Percentiles rank a stretch among this genome's conserved stretches.
Conservation (phyloP, 2,329 filamentous ascomycete genomes). For the Penicillium janthinellum region DNA sequence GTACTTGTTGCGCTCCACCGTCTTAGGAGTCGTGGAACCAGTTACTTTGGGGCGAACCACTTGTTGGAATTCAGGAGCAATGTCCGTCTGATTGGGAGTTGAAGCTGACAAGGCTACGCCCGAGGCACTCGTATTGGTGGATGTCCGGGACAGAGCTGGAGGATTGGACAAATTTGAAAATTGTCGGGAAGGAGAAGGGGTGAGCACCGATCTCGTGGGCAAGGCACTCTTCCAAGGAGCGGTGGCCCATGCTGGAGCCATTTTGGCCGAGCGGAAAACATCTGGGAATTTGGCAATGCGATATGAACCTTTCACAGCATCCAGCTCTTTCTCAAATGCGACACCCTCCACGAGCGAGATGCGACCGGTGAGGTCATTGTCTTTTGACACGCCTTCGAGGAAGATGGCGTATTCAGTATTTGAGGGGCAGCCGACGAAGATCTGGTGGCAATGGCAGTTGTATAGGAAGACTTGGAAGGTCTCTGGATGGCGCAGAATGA, state of each 20-base stretch:
- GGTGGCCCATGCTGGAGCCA: conserved; percentile 39
- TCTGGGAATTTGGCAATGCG: conserved; percentile 52
- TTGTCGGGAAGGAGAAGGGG: conserved; percentile 40
- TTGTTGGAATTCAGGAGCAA: conserved; percentile 44
- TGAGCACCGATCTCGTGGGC: conserved; percentile 34
- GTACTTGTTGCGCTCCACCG: conserved; percentile 58
- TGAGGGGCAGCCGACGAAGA: conserved; percentile 62
- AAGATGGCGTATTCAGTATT: conserved; percentile 57
- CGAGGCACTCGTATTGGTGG: conserved; percentile 44
- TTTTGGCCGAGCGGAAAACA: conserved; percentile 58
- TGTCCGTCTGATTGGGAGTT: conserved; percentile 39
- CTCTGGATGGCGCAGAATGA: conserved; percentile 41
- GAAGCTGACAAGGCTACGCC: conserved; percentile 40
- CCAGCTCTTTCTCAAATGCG: conserved; percentile 58
- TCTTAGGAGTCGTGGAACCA: conserved; percentile 31
- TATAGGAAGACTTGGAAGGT: conserved; percentile 57
- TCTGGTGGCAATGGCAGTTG: conserved; percentile 62
- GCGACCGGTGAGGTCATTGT: conserved; percentile 48
- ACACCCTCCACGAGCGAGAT: conserved; percentile 60
- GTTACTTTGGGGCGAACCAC: conserved; percentile 40
- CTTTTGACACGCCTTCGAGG: conserved; percentile 53
- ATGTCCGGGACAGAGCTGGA: conserved; percentile 38
- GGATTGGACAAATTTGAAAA: conserved; percentile 24
- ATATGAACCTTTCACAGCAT: conserved; percentile 51
- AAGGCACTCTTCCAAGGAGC: conserved; percentile 36